phyloP scores from a whole-genome alignment of 2,329 filamentous ascomycete species.

The Leptographium radiaticola region DNA sequence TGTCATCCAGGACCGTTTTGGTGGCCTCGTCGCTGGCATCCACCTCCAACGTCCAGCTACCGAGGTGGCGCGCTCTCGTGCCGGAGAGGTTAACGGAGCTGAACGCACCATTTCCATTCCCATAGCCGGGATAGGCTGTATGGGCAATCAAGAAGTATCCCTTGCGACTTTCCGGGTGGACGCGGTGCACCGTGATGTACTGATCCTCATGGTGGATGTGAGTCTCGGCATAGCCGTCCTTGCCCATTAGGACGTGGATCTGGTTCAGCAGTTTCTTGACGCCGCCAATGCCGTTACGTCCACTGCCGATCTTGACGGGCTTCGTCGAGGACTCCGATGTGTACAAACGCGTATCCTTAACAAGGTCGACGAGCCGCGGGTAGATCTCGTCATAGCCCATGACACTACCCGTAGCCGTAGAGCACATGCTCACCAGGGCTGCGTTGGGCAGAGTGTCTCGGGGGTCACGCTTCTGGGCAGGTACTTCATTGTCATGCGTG shows the following conservation, averaged over 20 bases:
- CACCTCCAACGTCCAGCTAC: constrained; percentile 86
- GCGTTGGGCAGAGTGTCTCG: constrained; percentile 90
- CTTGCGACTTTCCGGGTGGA: constrained; percentile 83
- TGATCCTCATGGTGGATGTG: constrained; percentile 95
- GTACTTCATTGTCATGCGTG: constrained; percentile 95
- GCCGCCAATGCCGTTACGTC: constrained; percentile 74
- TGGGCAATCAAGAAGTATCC: constrained; percentile 94
- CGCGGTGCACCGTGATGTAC: constrained; percentile 90
- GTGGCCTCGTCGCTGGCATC: constrained; percentile 62
- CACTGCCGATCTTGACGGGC: constrained; percentile 51
- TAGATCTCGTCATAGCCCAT: constrained; percentile 98
- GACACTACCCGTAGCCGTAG: constrained; percentile 85
- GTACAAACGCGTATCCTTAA: constrained; percentile 78
- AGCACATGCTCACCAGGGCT: constrained; percentile 89
- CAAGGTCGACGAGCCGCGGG: constrained; percentile 81
- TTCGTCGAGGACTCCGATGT: constrained; percentile 51
- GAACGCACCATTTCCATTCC: constrained; percentile 70
- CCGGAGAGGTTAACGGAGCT: constrained; percentile 68
- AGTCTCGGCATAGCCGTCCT: constrained; percentile 86
- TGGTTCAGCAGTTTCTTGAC: constrained; percentile 90
- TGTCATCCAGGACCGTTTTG: constrained; percentile 52
- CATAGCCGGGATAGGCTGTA: constrained; percentile 86
- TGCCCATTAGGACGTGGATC: constrained; percentile 91
- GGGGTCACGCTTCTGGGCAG: constrained; percentile 87
- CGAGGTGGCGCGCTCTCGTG: constrained; percentile 73